Evolutionary conservation across 768 basidiomycete species (phyloP).

Genomic region (Suillus occidentalis): DNA sequence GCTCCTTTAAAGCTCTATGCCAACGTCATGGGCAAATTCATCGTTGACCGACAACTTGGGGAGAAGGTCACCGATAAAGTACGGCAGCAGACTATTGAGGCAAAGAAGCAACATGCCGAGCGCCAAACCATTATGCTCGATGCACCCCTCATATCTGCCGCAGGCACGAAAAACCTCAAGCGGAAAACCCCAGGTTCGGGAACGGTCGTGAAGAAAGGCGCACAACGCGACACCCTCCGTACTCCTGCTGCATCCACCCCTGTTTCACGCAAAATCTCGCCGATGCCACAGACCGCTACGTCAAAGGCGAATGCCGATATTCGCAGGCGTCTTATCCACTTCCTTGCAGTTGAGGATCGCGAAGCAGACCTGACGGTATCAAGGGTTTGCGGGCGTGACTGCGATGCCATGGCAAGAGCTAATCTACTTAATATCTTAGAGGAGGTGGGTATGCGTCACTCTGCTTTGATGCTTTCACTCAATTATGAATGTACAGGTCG

Average conservation of each 20-base stretch:
- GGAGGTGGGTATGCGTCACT: slow-evolving; percentile 39
- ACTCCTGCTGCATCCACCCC: slow-evolving; percentile 29
- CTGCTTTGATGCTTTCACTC: not conserved
- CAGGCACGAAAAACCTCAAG: slow-evolving; percentile 41
- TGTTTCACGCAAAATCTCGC: slow-evolving; percentile 31
- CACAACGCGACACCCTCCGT: slow-evolving; percentile 23
- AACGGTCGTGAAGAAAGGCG: slow-evolving; percentile 23
- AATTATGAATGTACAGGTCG: slow-evolving; percentile 40
- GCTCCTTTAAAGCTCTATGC: slow-evolving; percentile 73
- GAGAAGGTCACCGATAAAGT: slow-evolving; percentile 41
- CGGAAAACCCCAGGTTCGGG: slow-evolving; percentile 37
- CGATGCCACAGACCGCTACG: slow-evolving; percentile 23
- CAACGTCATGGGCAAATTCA: slow-evolving; percentile 71
- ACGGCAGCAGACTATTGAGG: slow-evolving; percentile 46
- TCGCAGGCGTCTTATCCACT: slow-evolving; percentile 47
- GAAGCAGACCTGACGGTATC: slow-evolving; percentile 37
- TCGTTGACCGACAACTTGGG: slow-evolving; percentile 62
- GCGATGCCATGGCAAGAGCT: slow-evolving; percentile 34
- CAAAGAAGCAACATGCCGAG: slow-evolving; percentile 49
- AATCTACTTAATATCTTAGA: slow-evolving; percentile 50
- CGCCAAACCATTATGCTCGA: slow-evolving; percentile 46
- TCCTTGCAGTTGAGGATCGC: slow-evolving; percentile 51
- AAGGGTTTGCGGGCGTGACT: slow-evolving; percentile 45
- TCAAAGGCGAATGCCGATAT: slow-evolving; percentile 23
- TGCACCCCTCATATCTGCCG: slow-evolving; percentile 31